Conservation (phyloP, 1,284 basidiomycete species). For the Schizophyllum commune region DNA sequence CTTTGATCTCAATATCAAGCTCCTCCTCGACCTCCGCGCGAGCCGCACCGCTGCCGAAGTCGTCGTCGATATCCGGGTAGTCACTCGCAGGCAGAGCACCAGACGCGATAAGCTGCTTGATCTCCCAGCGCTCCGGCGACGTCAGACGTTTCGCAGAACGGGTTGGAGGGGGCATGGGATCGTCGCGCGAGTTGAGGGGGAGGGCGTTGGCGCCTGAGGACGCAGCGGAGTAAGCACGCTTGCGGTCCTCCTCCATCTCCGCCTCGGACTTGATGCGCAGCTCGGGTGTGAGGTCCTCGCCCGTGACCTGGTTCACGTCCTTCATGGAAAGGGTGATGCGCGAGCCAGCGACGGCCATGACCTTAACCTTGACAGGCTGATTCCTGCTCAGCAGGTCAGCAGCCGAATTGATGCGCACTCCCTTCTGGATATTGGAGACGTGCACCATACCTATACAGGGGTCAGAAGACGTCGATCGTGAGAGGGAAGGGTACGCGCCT, state of each 20-base stretch:
- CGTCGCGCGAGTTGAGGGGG: constrained; percentile 44
- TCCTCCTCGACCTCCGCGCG: constrained; percentile 91
- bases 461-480: constrained; percentile 8
- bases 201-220: constrained; percentile 65
- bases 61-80: constrained; percentile 94
- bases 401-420: constrained; percentile 79
- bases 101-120: constrained; percentile 97
- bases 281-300: constrained; percentile 89
- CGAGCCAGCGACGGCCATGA: constrained; percentile 84
- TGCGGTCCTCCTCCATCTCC: constrained; percentile 78
- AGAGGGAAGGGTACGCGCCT: constrained; percentile 44
- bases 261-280: constrained; percentile 89
- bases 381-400: constrained; percentile 80
- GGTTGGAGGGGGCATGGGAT: constrained; percentile 24
- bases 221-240: constrained; percentile 45
- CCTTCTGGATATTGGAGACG: constrained; percentile 84
- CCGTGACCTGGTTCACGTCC: constrained; percentile 90
- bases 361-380: constrained; percentile 90
- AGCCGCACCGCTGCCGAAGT: constrained; percentile 70
- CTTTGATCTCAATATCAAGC: constrained; percentile 93
- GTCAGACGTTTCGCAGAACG: constrained; percentile 88
- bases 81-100: constrained; percentile 90
- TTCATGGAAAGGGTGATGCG: constrained; percentile 92
- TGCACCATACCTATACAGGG: constrained; percentile 80
- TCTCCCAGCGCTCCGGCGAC: constrained; percentile 97